Evolutionary conservation across 345 rosid genomes (phyloP), one percentile per base, ranked within the genome.

Genomic region (Eucalyptus erythrocorys): DNA sequence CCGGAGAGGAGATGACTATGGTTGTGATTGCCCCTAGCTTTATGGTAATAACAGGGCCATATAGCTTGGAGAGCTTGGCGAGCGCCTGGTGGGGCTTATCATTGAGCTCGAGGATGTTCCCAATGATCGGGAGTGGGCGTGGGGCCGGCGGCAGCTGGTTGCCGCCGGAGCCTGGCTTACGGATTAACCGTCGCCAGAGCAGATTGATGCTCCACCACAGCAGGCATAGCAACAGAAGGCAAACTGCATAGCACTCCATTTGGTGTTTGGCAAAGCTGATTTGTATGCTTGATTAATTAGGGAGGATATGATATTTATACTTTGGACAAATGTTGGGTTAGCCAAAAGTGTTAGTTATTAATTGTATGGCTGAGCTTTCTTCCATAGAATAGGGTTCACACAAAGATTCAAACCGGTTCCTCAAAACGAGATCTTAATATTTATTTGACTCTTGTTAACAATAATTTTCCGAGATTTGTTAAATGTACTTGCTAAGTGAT

Each of bases 91-190:
- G 94, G 59, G 95, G 90, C 11, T 86, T 90, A 48, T 49, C 34
- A 26, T 94, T 93, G 37, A 93, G 87, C 27, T 91, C 79, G 11
- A 93, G 87, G 88, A 93, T 90, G 92, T 93, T 93, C 22, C 94
- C 93, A 32, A 92, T 37, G 16, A 93, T 48, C 1, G 96, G 94
- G 59, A 93, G 79, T 15, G 88, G 57, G 27, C 71, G 34, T 7
- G 95, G 93, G 53, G 93, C 94, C 0, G 92, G 93, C 2, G 93
- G 94, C 86, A 89, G 86, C n/a, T 40, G 34, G 66, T 34, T 49
- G 57, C 34, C n/a, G 40, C 59, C 49, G 26, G 34, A 19, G 40
- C 59, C 49, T 4, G 61, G 24, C 27, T 55, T 55, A 26, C 5
- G 27, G 30, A 26, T 55, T 24, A 10, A 55, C 6, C 27, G 24